Conservation (phyloP, 306 rosid species). For the Lathyrus sativus region DNA sequence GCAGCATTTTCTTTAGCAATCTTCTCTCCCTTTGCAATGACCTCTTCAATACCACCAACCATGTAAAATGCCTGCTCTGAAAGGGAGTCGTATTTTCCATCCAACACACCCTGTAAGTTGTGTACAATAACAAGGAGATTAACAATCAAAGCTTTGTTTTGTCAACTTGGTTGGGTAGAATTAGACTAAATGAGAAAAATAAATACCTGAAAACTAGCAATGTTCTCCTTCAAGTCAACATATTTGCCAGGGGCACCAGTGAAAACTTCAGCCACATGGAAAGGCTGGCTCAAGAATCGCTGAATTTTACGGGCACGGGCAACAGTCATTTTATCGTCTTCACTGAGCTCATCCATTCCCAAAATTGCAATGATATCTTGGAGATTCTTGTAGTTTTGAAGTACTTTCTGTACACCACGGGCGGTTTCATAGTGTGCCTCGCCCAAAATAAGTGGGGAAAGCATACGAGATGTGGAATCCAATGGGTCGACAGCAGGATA, state of each 20-base stretch:
- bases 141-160: no score
- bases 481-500: slow-evolving; percentile 97
- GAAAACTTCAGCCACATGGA: slow-evolving; percentile 99
- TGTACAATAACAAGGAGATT: neutral
- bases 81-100: slow-evolving; percentile 91
- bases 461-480: slow-evolving; percentile 99
- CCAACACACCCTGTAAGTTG: slow-evolving; percentile 81
- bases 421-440: slow-evolving; percentile 86
- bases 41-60: slow-evolving; percentile 99
- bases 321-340: slow-evolving; percentile 94
- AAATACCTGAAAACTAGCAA: slow-evolving; percentile 82
- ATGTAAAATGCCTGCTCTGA: slow-evolving; percentile 88
- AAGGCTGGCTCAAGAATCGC: slow-evolving; percentile 93
- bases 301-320: slow-evolving; percentile 95
- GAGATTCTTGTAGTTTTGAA: slow-evolving; percentile 96
- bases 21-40: slow-evolving; percentile 92
- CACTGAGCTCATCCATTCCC: slow-evolving; percentile 99
- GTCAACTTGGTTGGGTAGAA: no score
- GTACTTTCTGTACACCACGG: slow-evolving; percentile 96
- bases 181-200: neutral
- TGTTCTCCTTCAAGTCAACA: slow-evolving; percentile 88
- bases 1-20: slow-evolving; percentile 80
- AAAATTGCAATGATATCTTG: slow-evolving; percentile 98
- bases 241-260: slow-evolving; percentile 99
- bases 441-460: slow-evolving; percentile 93